phyloP scores from a whole-genome alignment of 495 filamentous ascomycete species.

The Arthonia radiata region DNA sequence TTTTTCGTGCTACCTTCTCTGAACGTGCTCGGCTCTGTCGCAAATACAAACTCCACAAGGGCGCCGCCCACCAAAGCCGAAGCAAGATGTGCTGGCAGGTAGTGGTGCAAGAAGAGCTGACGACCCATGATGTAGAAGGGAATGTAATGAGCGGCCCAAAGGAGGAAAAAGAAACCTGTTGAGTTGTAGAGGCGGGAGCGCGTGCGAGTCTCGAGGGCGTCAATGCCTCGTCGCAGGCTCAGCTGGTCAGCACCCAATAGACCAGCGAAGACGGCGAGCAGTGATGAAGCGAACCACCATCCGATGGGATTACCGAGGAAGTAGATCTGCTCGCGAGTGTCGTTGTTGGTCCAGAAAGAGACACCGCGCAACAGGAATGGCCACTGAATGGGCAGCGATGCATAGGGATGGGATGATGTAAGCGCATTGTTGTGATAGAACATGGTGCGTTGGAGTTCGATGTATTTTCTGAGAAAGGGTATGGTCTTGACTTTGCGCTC shows the following conservation, averaged over 20 bases:
- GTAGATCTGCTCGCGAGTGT: conserved; percentile 91
- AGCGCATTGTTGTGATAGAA: conserved; percentile 98
- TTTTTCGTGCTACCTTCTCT: conserved; percentile 24
- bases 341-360: conserved; percentile 97
- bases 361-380: conserved; percentile 90
- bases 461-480: conserved; percentile 80
- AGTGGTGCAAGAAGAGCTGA: conserved; percentile 52
- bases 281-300: conserved; percentile 86
- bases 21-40: conserved; percentile 36
- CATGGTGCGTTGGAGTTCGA: conserved; percentile 93
- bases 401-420: conserved; percentile 88
- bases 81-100: conserved; percentile 73
- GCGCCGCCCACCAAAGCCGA: conserved; percentile 87
- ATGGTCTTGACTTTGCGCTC: conserved; percentile 54
- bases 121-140: conserved; percentile 57
- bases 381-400: conserved; percentile 89
- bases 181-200: conserved; percentile 91
- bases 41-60: conserved; percentile 91
- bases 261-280: conserved; percentile 80
- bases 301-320: conserved; percentile 93
- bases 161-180: conserved; percentile 94
- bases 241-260: conserved; percentile 85
- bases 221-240: conserved; percentile 70
- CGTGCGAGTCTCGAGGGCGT: conserved; percentile 76
- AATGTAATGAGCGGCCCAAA: conserved; percentile 50